These are phyloP conservation scores for Metarhizium brunneum DNA, from an alignment of 2,329 filamentous ascomycete species.

Conservation along the genomic window DNA sequence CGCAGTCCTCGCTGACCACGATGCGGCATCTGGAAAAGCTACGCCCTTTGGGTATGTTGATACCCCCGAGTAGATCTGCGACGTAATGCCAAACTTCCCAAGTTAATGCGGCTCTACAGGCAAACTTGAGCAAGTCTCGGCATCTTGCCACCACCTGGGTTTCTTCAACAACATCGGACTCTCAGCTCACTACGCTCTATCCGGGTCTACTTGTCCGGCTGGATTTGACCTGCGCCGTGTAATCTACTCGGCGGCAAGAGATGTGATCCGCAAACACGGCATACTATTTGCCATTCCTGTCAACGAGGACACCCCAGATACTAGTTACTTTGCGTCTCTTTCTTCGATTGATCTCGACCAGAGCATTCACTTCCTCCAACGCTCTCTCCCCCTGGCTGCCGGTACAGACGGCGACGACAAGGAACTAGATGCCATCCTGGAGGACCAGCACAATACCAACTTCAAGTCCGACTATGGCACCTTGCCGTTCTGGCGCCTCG, in stretches of 20 bases:
- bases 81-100: too few relatives aligned
- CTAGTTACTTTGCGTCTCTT: constrained; percentile 32
- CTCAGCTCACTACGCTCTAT: constrained; percentile 25
- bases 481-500: constrained; percentile 33
- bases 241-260: constrained; percentile 24
- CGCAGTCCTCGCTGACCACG: neutral
- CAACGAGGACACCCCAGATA: constrained; percentile 26
- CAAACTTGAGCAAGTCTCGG: constrained; percentile 33
- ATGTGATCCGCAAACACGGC: constrained; percentile 29
- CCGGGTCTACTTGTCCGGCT: constrained; percentile 13
- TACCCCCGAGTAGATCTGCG: neutral
- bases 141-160: constrained; percentile 28
- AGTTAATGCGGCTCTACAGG: constrained; percentile 16
- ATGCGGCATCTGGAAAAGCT: neutral
- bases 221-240: constrained; percentile 15
- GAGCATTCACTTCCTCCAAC: constrained; percentile 24
- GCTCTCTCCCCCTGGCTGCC: constrained; percentile 7
- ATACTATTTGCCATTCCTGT: constrained; percentile 32
- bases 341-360: constrained; percentile 29
- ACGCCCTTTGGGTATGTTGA: neutral
- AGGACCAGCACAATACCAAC: constrained; percentile 28
- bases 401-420: constrained; percentile 25
- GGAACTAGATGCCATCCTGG: constrained; percentile 30
- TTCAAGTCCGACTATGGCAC: constrained; percentile 22
- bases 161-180: constrained; percentile 35